phyloP scores from a whole-genome alignment of 306 rosid genomes.

The Cicer pinnatifidum region DNA sequence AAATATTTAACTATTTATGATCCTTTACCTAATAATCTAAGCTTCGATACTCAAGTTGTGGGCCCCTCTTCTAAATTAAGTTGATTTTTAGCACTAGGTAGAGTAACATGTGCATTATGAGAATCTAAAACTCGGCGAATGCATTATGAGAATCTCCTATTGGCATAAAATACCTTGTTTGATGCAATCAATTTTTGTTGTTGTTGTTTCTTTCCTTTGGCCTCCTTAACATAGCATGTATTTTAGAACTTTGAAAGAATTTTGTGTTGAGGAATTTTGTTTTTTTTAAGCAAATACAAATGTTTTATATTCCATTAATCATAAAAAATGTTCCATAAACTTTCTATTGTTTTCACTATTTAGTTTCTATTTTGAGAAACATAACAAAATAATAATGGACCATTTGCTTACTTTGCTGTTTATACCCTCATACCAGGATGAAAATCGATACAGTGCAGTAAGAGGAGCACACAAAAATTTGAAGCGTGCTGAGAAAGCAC shows the following conservation, averaged over 20 bases:
- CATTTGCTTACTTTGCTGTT: conserved; percentile 26
- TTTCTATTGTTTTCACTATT: conserved; percentile 18
- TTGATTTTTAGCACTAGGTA: background rate
- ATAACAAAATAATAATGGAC: background rate
- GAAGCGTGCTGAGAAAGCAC: conserved; percentile 93
- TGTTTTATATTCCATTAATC: background rate
- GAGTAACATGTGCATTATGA: background rate
- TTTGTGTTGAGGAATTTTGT: conserved; percentile 30
- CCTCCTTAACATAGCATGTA: conserved; percentile 5
- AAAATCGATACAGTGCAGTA: conserved; percentile 85
- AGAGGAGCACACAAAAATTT: conserved; percentile 95
- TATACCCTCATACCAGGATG: conserved; percentile 62
- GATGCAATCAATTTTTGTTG: background rate
- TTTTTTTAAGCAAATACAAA: background rate
- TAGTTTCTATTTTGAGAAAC: conserved; percentile 18
- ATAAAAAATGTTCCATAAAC: background rate
- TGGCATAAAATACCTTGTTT: conserved; percentile 6
- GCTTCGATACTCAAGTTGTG: background rate
- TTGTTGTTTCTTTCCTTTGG: conserved; percentile 19
- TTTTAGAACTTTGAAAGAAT: background rate
- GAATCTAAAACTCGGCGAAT: background rate
- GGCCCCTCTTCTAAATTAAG: conserved; percentile 1
- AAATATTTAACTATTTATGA: background rate
- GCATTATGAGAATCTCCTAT: conserved; percentile 11
- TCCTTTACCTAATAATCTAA: background rate